These are phyloP conservation scores for Claviceps sp. DNA, from an alignment of 2,329 filamentous ascomycete species.

Conservation along the genomic window DNA sequence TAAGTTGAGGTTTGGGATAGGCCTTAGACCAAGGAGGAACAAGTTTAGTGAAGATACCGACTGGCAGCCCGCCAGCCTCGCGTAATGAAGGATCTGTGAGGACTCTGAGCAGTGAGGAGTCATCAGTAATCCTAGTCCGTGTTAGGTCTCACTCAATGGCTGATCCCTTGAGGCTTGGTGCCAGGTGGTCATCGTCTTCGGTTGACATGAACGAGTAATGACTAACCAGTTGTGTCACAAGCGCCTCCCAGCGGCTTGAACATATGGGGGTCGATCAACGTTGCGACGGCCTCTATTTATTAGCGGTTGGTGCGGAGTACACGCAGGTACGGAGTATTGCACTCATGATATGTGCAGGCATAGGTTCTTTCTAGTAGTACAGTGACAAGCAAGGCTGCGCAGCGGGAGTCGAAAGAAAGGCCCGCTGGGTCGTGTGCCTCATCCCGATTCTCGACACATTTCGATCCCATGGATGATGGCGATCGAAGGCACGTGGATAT, in stretches of 20 bases:
- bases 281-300: neutral
- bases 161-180: neutral
- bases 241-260: neutral
- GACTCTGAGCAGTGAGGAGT: conserved; percentile 7
- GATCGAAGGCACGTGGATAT: too few relatives aligned
- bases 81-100: neutral
- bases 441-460: too few relatives aligned
- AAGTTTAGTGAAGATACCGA: neutral
- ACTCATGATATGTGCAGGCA: too few relatives aligned
- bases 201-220: conserved; percentile 1
- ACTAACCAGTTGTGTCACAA: neutral
- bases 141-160: neutral
- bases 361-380: too few relatives aligned
- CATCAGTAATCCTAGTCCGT: conserved; percentile 3
- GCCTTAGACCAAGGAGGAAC: neutral
- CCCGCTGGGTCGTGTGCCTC: too few relatives aligned
- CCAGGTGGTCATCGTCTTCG: neutral
- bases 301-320: too few relatives aligned
- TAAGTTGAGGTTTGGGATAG: neutral
- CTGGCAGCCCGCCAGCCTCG: neutral
- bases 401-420: too few relatives aligned
- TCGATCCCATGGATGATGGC: too few relatives aligned
- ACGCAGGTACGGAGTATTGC: too few relatives aligned
- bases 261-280: neutral
- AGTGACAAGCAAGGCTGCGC: too few relatives aligned